phyloP scores from a whole-genome alignment of 1,284 basidiomycete genomes.

The Sanguinoderma infundibulare region DNA sequence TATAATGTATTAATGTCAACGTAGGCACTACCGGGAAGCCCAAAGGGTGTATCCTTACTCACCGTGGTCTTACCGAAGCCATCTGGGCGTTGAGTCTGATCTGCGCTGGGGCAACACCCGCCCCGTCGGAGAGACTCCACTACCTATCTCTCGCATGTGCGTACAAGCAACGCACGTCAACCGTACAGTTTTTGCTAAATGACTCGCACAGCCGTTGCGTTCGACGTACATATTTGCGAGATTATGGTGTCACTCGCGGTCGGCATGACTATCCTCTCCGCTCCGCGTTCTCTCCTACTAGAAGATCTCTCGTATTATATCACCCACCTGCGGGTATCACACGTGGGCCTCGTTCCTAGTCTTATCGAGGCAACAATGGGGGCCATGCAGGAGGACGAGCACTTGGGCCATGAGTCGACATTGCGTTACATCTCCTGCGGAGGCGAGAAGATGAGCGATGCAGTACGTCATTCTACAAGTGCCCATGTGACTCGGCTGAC shows the following conservation, averaged over 20 bases:
- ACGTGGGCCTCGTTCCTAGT: conserved; percentile 58
- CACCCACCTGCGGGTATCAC: conserved; percentile 49
- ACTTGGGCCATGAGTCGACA: conserved; percentile 32
- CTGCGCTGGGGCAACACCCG: conserved; percentile 41
- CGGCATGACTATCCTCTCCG: conserved; percentile 50
- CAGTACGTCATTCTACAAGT: conserved; percentile 37
- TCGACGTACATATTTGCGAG: conserved; percentile 57
- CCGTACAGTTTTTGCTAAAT: conserved; percentile 23
- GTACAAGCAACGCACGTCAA: conserved; percentile 26
- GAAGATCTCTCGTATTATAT: conserved; percentile 52
- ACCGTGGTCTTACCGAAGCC: conserved; percentile 48
- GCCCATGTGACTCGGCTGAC: not conserved
- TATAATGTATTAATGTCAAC: not conserved
- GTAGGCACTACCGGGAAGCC: conserved; percentile 60
- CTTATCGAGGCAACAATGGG: conserved; percentile 57
- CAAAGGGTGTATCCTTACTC: conserved; percentile 59
- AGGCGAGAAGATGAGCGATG: conserved; percentile 59
- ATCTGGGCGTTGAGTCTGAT: conserved; percentile 46
- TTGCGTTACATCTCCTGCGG: conserved; percentile 54
- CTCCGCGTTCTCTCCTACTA: conserved; percentile 48
- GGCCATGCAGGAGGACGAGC: conserved; percentile 38
- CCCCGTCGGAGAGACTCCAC: conserved; percentile 40
- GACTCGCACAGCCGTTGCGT: conserved; percentile 38
- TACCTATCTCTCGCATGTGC: conserved; percentile 51
- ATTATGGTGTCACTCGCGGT: conserved; percentile 47